phyloP scores from a whole-genome alignment of 2,329 filamentous ascomycete species.

The Bretziella fagacearum region DNA sequence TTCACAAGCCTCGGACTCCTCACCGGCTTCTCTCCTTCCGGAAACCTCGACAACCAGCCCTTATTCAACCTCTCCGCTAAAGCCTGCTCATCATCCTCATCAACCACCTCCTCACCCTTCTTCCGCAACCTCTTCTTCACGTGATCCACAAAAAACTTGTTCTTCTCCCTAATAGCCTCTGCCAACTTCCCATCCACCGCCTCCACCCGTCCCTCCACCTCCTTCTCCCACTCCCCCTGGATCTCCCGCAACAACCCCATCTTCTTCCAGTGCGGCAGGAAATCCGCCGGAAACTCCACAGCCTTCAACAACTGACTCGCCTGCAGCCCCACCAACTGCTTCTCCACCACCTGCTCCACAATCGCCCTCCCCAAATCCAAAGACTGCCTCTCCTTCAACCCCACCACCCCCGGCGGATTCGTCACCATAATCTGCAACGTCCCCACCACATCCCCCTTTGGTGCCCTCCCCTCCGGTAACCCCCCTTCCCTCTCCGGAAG shows the following conservation, averaged over 20 bases:
- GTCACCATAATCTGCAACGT: slow-evolving; percentile 11
- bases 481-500: slow-evolving; percentile 2
- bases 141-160: background rate
- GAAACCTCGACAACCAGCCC: no score
- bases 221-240: background rate
- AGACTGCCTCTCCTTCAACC: background rate
- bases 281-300: slow-evolving; percentile 9
- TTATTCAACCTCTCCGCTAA: no score
- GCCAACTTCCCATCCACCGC: background rate
- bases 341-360: background rate
- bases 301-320: slow-evolving; percentile 5
- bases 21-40: no score
- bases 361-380: slow-evolving; percentile 10
- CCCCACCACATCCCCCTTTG: slow-evolving; percentile 9
- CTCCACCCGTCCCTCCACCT: background rate
- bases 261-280: slow-evolving; percentile 10
- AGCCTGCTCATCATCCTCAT: no score
- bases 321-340: background rate
- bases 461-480: background rate
- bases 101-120: no score
- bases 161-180: background rate
- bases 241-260: slow-evolving; percentile 8
- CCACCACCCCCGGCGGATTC: slow-evolving; percentile 3
- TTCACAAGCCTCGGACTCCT: no score
- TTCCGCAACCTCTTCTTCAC: no score